These are phyloP conservation scores for Gastrodia elata DNA, from an alignment of 106 monocot genomes.

Conservation along the genomic window DNA sequence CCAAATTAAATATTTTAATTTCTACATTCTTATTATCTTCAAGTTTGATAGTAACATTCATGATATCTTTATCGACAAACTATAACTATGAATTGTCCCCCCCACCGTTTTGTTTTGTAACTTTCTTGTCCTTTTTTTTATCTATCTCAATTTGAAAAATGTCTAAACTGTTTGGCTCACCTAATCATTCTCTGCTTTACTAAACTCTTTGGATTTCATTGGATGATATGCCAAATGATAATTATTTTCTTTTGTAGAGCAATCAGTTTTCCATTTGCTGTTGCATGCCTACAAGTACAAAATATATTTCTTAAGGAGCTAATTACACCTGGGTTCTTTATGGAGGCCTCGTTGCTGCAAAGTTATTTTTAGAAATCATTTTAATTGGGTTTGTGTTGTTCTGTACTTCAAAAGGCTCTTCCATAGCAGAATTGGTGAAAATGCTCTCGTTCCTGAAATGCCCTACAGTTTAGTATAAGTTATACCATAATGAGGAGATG, in stretches of 20 bases:
- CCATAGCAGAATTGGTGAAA: no score
- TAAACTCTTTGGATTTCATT: not conserved
- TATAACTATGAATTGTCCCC: not conserved
- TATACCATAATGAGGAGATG: no score
- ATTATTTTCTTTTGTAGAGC: not conserved
- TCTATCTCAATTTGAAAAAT: not conserved
- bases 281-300: not conserved
- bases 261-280: not conserved
- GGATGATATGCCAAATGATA: not conserved
- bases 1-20: not conserved
- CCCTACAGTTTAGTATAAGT: no score
- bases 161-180: not conserved
- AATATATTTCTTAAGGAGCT: not conserved
- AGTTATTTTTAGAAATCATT: no score
- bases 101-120: not conserved
- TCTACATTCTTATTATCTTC: not conserved
- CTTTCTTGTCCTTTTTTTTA: not conserved
- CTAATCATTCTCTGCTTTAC: not conserved
- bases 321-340: no score
- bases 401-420: no score
- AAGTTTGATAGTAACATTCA: not conserved
- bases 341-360: no score
- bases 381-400: no score
- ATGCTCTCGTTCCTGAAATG: no score
- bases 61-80: not conserved